Base-by-base conservation (phyloP, 345 rosid species). In the Arabis alpina region DNA sequence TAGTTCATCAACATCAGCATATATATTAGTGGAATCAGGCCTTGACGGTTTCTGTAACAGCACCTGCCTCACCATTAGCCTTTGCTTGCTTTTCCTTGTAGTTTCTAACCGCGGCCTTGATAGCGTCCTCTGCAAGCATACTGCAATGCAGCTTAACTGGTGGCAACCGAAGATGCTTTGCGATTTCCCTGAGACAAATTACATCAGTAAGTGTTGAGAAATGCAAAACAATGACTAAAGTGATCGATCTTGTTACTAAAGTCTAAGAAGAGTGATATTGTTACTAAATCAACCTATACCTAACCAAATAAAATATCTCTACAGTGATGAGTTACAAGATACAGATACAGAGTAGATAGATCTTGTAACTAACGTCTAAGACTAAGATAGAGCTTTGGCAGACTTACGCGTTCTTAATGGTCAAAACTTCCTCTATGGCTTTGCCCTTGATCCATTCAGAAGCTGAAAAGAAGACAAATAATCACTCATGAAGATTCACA, bases 41-140 rank as follows among this genome's bases (percentile, higher is more conserved):
- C 49, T 77, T 27, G 32, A 80, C 36, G 37, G 37, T 34, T 34
- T 34, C 37, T 6, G 7, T 6, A 7, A 10, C 39, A 36, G 36
- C 36, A 67, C 24, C 30, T 48, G 11, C n/a, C n/a, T n/a, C 75
- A 53, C 9, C 75, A 52, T 56, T 81, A 48, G 53, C 16, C 56
- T 81, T 83, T 16, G 76, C 80, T 16, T 62, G 90, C 60, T 87
- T 91, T 12, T 84, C 79, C 69, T 89, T 81, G 19, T 81, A 86
- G 64, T 91, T 87, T 73, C 83, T 86, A 0, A 87, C 88, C 16
- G 96, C 97, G 0, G 92, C 88, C 88, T 91, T 91, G 71, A 91
- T 89, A 9, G 97, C 97, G 76, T 91, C 97, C 80, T 89, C 97
- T 1, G 97, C 97, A 37, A 91, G 93, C 93, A 91, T 89, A 81